These are phyloP conservation scores for Eucalyptus cloeziana DNA, from an alignment of 345 rosid genomes.

Conservation along the genomic window DNA sequence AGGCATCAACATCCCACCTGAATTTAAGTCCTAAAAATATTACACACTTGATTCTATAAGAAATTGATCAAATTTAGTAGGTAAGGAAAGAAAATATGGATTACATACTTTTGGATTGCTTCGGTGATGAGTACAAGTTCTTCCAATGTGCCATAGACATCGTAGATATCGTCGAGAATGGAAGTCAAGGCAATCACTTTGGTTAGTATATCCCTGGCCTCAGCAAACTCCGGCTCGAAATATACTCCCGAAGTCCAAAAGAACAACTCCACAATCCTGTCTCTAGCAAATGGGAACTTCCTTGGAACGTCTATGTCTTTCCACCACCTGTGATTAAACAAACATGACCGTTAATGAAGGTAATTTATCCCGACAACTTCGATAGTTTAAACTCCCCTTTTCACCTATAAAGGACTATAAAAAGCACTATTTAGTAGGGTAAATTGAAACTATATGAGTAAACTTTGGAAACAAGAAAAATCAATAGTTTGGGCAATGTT, in stretches of 20 bases:
- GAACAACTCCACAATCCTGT: neutral
- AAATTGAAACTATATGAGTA: neutral
- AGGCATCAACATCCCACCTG: constrained; percentile 8
- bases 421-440: neutral
- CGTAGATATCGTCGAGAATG: constrained; percentile 12
- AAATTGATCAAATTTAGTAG: neutral
- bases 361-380: neutral
- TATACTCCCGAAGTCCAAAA: neutral
- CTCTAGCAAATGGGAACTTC: neutral
- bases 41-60: neutral
- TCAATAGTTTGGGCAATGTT: neutral
- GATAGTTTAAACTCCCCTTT: neutral
- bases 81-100: neutral
- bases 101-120: constrained; percentile 7
- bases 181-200: constrained; percentile 7
- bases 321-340: neutral
- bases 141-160: constrained; percentile 14
- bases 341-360: neutral
- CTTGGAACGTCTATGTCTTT: neutral
- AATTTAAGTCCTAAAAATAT: neutral
- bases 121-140: constrained; percentile 8
- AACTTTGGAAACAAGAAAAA: neutral
- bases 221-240: neutral
- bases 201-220: constrained; percentile 1
- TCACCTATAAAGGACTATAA: neutral